Evolutionary conservation across 768 basidiomycete genomes (phyloP).

Genomic region (Suillus luteus): DNA sequence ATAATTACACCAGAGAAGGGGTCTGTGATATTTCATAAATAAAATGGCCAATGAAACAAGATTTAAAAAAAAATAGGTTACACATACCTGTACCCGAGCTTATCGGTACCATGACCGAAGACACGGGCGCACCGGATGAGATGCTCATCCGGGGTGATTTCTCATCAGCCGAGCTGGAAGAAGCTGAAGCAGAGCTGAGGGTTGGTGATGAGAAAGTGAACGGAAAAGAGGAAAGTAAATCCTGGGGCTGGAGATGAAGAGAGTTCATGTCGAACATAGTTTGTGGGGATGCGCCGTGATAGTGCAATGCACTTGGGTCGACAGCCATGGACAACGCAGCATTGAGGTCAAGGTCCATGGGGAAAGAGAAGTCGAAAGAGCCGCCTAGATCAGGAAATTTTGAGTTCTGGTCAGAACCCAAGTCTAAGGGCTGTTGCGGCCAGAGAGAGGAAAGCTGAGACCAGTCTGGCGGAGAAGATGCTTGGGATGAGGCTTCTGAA

Average conservation of each 20-base stretch:
- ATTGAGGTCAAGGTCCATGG: constrained; percentile 65
- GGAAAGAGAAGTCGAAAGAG: constrained; percentile 41
- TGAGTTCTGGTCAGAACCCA: constrained; percentile 18
- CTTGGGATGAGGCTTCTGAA: constrained; percentile 30
- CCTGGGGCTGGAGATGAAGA: constrained; percentile 31
- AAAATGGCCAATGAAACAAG: too few relatives aligned
- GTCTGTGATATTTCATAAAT: not conserved
- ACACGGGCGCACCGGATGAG: constrained; percentile 43
- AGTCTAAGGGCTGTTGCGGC: constrained; percentile 27
- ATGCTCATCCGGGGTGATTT: constrained; percentile 24
- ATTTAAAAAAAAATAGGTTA: not conserved
- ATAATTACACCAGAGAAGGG: constrained; percentile 18
- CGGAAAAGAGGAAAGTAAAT: constrained; percentile 36
- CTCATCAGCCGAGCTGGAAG: constrained; percentile 26
- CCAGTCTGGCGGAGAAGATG: constrained; percentile 50
- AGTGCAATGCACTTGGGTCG: constrained; percentile 67
- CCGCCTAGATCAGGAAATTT: constrained; percentile 42
- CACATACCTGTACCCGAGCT: constrained; percentile 18
- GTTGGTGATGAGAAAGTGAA: constrained; percentile 45
- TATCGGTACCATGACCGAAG: constrained; percentile 45
- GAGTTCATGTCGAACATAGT: constrained; percentile 23
- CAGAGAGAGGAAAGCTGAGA: constrained; percentile 54
- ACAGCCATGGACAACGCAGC: constrained; percentile 48
- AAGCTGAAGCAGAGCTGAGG: constrained; percentile 36
- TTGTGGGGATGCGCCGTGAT: constrained; percentile 24